Base-by-base conservation (phyloP, 257 asterid genomes). In the Forsythia suspensa region DNA sequence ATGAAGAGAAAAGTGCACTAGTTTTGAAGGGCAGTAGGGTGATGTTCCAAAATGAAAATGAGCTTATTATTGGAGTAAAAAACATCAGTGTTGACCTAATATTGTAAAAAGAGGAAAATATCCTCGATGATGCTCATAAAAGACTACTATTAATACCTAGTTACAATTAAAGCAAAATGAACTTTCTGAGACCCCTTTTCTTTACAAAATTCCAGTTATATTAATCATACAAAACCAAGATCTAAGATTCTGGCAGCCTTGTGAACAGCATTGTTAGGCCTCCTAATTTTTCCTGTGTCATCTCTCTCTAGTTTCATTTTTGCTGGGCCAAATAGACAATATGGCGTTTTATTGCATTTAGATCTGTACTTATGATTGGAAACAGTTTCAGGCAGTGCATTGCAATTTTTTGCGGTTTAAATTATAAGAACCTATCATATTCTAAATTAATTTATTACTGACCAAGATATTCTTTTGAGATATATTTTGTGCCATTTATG, bases 281-380 rank as follows among this genome's bases (percentile, higher is more conserved):
- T 11, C 40, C 70, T 63, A 63, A 63, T 63, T 63, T 59, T 63
- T 63, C 70, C 37, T 1, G 16, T 63, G 40, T 63, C 70, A 10
- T 63, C 70, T 63, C 34, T 16, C 40, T 63, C 39, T 59, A 59
- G 3, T 63, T 24, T 24, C 6, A 63, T 29, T 29, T 24, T 63
- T 63, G 70, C 70, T 29, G n/a, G 38, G 36, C 2, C 52, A 66
- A 44, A 41, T 74, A 5, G 46, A 29, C 80, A 40, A 34, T 72
- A 41, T 65, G 75, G 70, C 39, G 39, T 59, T 12, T 69, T 70
- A 63, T 63, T 29, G 70, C 70, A 63, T 63, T 63, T 29, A 63
- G 70, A 3, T 21, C 39, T 57, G 34, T 63, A 4, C 70, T 2
- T 63, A 29, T 24, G 4, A 29, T 10, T 10, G 39, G 70, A 29